These are phyloP conservation scores for Agaricus sinodeliciosus DNA, from an alignment of 768 basidiomycete genomes.

Conservation along the genomic window DNA sequence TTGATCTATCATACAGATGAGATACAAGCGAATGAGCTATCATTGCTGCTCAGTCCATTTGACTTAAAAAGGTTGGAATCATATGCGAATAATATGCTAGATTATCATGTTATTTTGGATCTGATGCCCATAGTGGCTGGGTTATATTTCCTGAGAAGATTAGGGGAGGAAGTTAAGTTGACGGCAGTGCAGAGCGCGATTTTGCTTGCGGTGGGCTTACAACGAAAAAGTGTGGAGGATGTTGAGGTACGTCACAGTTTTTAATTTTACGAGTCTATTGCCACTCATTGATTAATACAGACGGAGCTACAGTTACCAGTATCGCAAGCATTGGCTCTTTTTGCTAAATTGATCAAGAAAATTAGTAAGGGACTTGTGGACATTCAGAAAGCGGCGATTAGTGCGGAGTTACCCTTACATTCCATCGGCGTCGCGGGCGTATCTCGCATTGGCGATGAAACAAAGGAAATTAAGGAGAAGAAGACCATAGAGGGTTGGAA, in stretches of 20 bases:
- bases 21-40: slow-evolving; percentile 35
- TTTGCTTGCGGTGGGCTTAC: slow-evolving; percentile 81
- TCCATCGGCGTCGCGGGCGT: not conserved
- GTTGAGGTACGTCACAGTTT: slow-evolving; percentile 54
- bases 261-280: not conserved
- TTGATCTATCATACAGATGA: slow-evolving; percentile 14
- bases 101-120: slow-evolving; percentile 95
- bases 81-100: slow-evolving; percentile 92
- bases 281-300: slow-evolving; percentile 29
- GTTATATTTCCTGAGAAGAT: slow-evolving; percentile 78
- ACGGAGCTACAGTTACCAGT: slow-evolving; percentile 78
- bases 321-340: slow-evolving; percentile 82
- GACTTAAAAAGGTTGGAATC: slow-evolving; percentile 94
- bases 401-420: slow-evolving; percentile 45
- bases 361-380: slow-evolving; percentile 69
- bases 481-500: slow-evolving; percentile 25
- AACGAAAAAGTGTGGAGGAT: slow-evolving; percentile 85
- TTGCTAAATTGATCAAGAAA: slow-evolving; percentile 87
- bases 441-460: slow-evolving; percentile 5
- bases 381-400: slow-evolving; percentile 74
- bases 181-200: slow-evolving; percentile 92
- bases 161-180: slow-evolving; percentile 55
- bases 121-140: slow-evolving; percentile 74
- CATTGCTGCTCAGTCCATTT: slow-evolving; percentile 75
- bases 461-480: slow-evolving; percentile 1